These are phyloP conservation scores for Trypanosoma caninum DNA, from an alignment of 208 protist genomes.

Conservation along the genomic window DNA sequence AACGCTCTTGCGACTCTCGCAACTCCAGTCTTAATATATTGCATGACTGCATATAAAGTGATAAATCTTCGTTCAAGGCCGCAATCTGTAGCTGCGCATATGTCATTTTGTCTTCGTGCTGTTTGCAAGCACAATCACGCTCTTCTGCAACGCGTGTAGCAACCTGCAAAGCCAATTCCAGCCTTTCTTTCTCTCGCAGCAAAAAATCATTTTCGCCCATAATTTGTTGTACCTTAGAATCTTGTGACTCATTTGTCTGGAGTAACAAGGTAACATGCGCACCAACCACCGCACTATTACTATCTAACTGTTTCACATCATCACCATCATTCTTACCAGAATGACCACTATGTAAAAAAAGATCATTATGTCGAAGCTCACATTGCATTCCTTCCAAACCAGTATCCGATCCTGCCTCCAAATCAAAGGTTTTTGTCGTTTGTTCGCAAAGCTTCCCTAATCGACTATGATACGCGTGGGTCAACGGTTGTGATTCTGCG, in stretches of 20 bases:
- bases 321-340: neutral
- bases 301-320: no score
- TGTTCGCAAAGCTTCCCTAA: constrained; percentile 40
- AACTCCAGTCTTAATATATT: constrained; percentile 45
- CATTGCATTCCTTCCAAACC: constrained; percentile 30
- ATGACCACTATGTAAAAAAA: constrained; percentile 14
- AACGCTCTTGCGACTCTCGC: constrained; percentile 40
- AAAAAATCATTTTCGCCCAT: constrained; percentile 29
- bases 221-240: constrained; percentile 28
- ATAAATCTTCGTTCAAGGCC: constrained; percentile 42
- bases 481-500: constrained; percentile 42
- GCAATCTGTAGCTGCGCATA: constrained; percentile 36
- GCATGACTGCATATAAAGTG: constrained; percentile 37
- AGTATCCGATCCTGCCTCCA: constrained; percentile 28
- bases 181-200: constrained; percentile 41
- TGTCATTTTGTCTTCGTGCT: constrained; percentile 45
- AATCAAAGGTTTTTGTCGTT: constrained; percentile 33
- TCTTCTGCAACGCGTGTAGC: constrained; percentile 34
- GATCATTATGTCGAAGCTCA: constrained; percentile 26
- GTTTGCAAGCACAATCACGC: constrained; percentile 42
- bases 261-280: constrained; percentile 47
- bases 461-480: constrained; percentile 36
- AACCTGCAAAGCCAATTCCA: constrained; percentile 38
- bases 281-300: constrained; percentile 18
- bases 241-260: constrained; percentile 29